phyloP scores from a whole-genome alignment of 345 rosid species.

The Populus alba region DNA sequence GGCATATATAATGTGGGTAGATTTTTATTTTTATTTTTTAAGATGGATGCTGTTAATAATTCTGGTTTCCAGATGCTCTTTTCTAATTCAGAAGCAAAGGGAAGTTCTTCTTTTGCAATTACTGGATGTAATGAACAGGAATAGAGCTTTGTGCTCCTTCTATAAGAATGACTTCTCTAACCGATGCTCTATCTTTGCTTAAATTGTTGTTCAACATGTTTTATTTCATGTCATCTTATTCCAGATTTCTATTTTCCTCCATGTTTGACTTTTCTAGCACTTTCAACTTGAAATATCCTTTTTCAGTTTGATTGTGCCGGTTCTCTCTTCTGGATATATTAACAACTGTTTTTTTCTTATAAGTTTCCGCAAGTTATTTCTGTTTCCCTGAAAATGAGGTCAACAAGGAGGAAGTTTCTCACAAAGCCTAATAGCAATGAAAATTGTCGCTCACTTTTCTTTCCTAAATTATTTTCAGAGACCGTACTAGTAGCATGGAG shows the following conservation, averaged over 20 bases:
- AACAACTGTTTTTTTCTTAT: background rate
- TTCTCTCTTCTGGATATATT: background rate
- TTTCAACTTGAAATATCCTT: background rate
- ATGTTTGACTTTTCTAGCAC: background rate
- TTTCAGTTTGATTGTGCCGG: background rate
- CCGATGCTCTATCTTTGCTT: background rate
- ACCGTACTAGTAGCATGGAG: constrained; percentile 91
- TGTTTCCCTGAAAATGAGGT: background rate
- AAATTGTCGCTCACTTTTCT: constrained; percentile 12
- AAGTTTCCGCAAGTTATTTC: background rate
- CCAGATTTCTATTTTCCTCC: background rate
- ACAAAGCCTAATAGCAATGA: background rate
- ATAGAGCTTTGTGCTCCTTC: background rate
- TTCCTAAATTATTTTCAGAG: constrained; percentile 53
- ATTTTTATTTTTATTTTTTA: background rate
- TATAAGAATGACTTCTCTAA: background rate
- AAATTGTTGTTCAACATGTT: background rate
- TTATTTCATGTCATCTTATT: background rate
- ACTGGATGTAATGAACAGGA: background rate
- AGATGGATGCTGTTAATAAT: background rate
- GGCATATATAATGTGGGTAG: background rate
- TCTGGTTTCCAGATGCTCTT: background rate
- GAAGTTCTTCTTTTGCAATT: background rate
- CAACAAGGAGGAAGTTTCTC: background rate
- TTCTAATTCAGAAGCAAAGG: background rate